A percentile compares a stretch with the other conserved stretches of the same genome.
Conservation (phyloP, 352 stramenopile species). For the Phytophthora ramorum region DNA sequence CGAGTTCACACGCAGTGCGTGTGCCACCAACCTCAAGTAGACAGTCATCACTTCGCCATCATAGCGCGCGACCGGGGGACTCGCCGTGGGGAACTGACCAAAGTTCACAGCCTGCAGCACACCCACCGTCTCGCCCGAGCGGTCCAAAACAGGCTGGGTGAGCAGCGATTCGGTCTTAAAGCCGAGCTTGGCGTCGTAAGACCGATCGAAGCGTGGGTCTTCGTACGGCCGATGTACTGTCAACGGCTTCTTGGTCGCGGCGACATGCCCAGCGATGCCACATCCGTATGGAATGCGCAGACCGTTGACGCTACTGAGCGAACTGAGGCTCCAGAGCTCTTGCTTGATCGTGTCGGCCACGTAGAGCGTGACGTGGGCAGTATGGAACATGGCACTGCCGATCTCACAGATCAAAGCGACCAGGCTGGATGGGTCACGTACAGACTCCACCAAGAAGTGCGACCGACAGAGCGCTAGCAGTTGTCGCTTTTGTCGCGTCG, state of each 20-base stretch:
- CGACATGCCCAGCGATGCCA: slow-evolving; percentile 81
- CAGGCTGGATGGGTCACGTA: slow-evolving; percentile 73
- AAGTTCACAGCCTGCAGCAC: slow-evolving; percentile 77
- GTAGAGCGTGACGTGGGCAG: slow-evolving; percentile 71
- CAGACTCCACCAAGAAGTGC: slow-evolving; percentile 69
- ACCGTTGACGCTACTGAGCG: slow-evolving; percentile 73
- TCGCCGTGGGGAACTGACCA: slow-evolving; percentile 51
- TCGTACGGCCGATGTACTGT: slow-evolving; percentile 80
- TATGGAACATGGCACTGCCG: slow-evolving; percentile 74
- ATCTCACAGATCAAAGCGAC: slow-evolving; percentile 81
- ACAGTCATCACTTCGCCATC: slow-evolving; percentile 69
- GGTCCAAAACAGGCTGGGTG: slow-evolving; percentile 75
- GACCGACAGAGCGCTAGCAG: slow-evolving; percentile 70
- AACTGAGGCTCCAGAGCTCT: slow-evolving; percentile 79
- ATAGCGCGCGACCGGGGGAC: slow-evolving; percentile 60
- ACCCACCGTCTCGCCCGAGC: slow-evolving; percentile 69
- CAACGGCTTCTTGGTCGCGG: slow-evolving; percentile 60
- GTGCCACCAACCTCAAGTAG: slow-evolving; percentile 66
- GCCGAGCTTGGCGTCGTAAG: slow-evolving; percentile 82
- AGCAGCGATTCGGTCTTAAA: slow-evolving; percentile 86
- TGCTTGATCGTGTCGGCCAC: slow-evolving; percentile 79
- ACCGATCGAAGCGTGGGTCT: slow-evolving; percentile 79
- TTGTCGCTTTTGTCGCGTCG: slow-evolving; percentile 73
- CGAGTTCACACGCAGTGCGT: slow-evolving; percentile 73
- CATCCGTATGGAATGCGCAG: slow-evolving; percentile 74